Percentiles rank a stretch among this genome's conserved stretches.
phyloP scores from a whole-genome alignment of 1,284 basidiomycete genomes.

The Neolentinus lepideus region DNA sequence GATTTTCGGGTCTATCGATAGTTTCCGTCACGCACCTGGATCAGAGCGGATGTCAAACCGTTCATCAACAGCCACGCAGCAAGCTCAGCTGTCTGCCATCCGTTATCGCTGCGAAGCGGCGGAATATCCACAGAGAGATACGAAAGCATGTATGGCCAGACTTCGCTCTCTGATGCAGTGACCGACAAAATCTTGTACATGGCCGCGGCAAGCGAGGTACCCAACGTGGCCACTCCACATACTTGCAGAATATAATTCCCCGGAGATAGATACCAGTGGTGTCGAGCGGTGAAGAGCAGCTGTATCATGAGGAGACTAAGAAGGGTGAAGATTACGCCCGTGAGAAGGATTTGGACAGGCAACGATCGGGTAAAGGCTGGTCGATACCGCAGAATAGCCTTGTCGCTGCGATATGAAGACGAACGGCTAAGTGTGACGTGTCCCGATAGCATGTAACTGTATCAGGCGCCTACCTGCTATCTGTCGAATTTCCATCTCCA shows the following conservation, averaged over 20 bases:
- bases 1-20: not conserved
- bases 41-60: constrained; percentile 76
- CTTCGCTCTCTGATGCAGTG: constrained; percentile 54
- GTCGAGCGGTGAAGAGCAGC: constrained; percentile 91
- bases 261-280: constrained; percentile 91
- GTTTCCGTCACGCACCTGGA: constrained; percentile 56
- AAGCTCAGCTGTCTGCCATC: constrained; percentile 64
- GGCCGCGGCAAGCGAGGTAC: constrained; percentile 73
- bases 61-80: constrained; percentile 88
- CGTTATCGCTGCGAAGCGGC: constrained; percentile 31
- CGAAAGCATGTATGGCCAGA: constrained; percentile 93
- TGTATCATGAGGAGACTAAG: constrained; percentile 84
- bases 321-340: constrained; percentile 84
- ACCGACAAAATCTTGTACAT: constrained; percentile 67
- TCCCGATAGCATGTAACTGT: not conserved
- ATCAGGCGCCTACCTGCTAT: not conserved
- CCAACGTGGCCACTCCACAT: constrained; percentile 72
- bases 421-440: not conserved
- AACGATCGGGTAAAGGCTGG: constrained; percentile 81
- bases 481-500: no score
- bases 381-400: constrained; percentile 74
- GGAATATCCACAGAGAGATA: constrained; percentile 86
- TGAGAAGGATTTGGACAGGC: constrained; percentile 86
- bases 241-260: constrained; percentile 90
- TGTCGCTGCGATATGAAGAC: constrained; percentile 20